Evolutionary conservation across 345 rosid genomes (phyloP).

Genomic region (Capsella bursapastoris): DNA sequence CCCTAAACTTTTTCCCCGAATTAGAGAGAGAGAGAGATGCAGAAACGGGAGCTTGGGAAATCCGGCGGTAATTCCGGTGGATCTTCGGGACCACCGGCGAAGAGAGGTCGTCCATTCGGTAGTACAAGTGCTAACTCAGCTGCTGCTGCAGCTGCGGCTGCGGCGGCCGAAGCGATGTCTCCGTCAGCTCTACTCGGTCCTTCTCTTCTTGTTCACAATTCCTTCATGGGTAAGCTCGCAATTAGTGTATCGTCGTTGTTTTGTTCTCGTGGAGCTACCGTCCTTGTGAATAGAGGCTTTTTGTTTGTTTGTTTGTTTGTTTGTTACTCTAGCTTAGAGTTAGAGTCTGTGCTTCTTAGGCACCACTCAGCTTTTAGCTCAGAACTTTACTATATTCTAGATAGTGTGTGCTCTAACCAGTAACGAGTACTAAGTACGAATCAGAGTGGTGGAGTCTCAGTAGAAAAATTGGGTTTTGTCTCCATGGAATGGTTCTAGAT

Average conservation of each 20-base stretch:
- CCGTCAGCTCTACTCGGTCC: constrained; percentile 84
- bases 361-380: constrained; percentile 1
- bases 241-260: neutral
- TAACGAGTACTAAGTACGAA: neutral
- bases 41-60: constrained; percentile 84
- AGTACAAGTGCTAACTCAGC: constrained; percentile 57
- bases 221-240: constrained; percentile 71
- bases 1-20: constrained; percentile 35
- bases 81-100: constrained; percentile 60
- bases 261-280: neutral
- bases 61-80: constrained; percentile 74
- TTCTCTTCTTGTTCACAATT: constrained; percentile 83
- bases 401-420: neutral
- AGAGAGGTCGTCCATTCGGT: constrained; percentile 93
- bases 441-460: neutral
- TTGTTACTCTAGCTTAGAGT: neutral
- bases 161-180: constrained; percentile 65
- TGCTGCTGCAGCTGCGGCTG: constrained; percentile 50
- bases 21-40: constrained; percentile 58
- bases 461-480: neutral
- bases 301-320: neutral
- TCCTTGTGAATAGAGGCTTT: too few species aligned
- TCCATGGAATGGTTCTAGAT: neutral
- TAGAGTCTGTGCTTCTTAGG: neutral
- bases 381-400: neutral